These are phyloP conservation scores for Penicillium goetzii DNA, from an alignment of 495 filamentous ascomycete genomes.

Conservation along the genomic window DNA sequence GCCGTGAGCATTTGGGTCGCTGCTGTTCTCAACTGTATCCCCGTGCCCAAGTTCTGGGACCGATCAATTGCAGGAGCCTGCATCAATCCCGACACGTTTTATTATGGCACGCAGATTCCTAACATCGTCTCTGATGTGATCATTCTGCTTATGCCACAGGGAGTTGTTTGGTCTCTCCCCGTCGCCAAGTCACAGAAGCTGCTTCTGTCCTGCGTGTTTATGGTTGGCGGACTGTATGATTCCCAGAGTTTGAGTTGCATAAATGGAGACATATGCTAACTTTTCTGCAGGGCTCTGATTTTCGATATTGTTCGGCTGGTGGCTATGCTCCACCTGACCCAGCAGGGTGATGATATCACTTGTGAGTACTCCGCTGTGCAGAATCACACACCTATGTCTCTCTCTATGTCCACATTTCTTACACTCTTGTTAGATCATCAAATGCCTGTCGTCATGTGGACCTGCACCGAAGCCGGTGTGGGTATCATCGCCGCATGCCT, in stretches of 20 bases:
- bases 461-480: slow-evolving; percentile 32
- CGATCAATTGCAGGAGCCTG: slow-evolving; percentile 32
- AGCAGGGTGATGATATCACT: slow-evolving; percentile 30
- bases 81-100: slow-evolving; percentile 35
- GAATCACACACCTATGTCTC: no score
- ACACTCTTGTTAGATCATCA: slow-evolving; percentile 27
- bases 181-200: slow-evolving; percentile 42
- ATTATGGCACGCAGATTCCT: slow-evolving; percentile 42
- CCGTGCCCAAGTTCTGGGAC: slow-evolving; percentile 40
- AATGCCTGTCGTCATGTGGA: slow-evolving; percentile 35
- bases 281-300: slow-evolving; percentile 22
- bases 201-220: slow-evolving; percentile 45
- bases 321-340: slow-evolving; percentile 27
- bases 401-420: no score
- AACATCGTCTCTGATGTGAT: slow-evolving; percentile 47
- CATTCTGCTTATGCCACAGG: slow-evolving; percentile 53
- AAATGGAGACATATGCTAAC: neutral
- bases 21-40: slow-evolving; percentile 39
- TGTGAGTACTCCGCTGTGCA: slow-evolving; percentile 19
- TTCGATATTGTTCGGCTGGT: slow-evolving; percentile 28
- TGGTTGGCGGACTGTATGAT: slow-evolving; percentile 44
- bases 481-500: slow-evolving; percentile 35
- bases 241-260: slow-evolving; percentile 4
- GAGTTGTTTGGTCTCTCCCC: slow-evolving; percentile 45
- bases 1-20: slow-evolving; percentile 31